Percentiles rank a stretch among this genome's conserved stretches.
Conservation (phyloP, 192 early-diverging fungal species). For the Backusella liffmaniae region DNA sequence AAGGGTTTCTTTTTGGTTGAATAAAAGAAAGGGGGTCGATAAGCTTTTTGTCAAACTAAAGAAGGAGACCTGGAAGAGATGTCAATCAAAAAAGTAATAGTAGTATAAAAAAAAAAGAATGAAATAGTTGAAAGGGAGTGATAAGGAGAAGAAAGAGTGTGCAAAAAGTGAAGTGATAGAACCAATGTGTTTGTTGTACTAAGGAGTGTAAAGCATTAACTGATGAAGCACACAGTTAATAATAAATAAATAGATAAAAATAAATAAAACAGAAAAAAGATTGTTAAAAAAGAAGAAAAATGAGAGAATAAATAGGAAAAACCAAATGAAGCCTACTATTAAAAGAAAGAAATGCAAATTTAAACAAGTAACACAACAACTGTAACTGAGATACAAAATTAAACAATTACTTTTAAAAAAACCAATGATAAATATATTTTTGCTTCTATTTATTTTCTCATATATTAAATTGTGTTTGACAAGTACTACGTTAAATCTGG, state of each 20-base stretch:
- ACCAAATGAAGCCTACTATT: constrained; percentile 1
- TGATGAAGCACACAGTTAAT: constrained; percentile 1
- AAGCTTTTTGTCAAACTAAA: neutral
- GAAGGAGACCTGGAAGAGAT: constrained; percentile 4
- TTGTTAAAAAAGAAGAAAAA: neutral
- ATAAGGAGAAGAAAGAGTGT: constrained; percentile 4
- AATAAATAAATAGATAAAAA: neutral
- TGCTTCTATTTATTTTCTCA: constrained; percentile 6
- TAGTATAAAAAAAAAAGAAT: neutral
- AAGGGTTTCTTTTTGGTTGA: neutral
- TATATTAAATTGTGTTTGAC: constrained; percentile 10
- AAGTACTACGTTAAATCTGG: neutral
- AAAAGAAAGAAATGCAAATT: constrained; percentile 6
- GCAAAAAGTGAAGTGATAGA: neutral
- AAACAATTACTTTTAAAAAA: constrained; percentile 7
- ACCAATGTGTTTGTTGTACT: neutral
- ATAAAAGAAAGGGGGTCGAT: neutral
- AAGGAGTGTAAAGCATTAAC: constrained; percentile 6
- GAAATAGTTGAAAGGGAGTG: neutral
- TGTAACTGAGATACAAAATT: constrained; percentile 6
- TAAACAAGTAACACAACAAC: neutral
- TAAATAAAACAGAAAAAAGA: neutral
- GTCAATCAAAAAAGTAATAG: neutral
- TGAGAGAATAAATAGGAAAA: constrained; percentile 7
- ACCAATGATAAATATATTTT: neutral